Base-by-base conservation (phyloP, 2,329 filamentous ascomycete genomes). In the Trichoderma cornu-damae region DNA sequence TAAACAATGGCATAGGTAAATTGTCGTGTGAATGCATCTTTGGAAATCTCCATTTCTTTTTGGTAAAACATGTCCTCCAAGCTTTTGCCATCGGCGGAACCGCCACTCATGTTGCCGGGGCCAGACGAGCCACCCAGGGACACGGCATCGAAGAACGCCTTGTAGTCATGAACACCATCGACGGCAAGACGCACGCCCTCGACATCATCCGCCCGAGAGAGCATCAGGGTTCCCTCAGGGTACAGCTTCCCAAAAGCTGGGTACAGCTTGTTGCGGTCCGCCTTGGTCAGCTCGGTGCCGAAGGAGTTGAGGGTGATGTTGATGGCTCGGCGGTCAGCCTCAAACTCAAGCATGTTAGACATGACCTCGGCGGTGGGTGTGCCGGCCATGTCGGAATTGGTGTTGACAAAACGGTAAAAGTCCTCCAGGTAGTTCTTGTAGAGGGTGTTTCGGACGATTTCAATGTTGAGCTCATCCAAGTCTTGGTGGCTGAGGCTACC, bases 351-450 rank as follows among this genome's bases (percentile, higher is more conserved):
- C 51, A 96, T 89, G 75, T 97, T 93, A 6, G 87, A 86, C 94
- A 99, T 99, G 70, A 96, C 86, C 67, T 96, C 91, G 42, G 90
- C 81, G 0, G 94, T 99, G 1, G 94, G 91, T 6, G 92, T 95
- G 35, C 90, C 89, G 35, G 82, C 80, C 75, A 97, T 88, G 40
- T 96, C 93, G 0, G 91, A 79, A 68, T 96, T 84, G 8, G 86
- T 88, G 75, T 93, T 96, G 74, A 97, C 88, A 72, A 96, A 99
- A 63, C 88, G 82, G 77, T 97, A 85, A 73, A 99, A 99, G 71
- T 97, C 94, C 72, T 99, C 94, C 6, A 99, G 83, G 71, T 99
- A 99, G 79, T 97, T 97, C 82, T 99, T 99, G 81, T 97, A 99
- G 34, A 99, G 80, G 0, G 92, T 99, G 75, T 99, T 99, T 62